A percentile compares a stretch with the other conserved stretches of the same genome.
Conservation (phyloP, 768 basidiomycete genomes). For the Exidia glandulosa region DNA sequence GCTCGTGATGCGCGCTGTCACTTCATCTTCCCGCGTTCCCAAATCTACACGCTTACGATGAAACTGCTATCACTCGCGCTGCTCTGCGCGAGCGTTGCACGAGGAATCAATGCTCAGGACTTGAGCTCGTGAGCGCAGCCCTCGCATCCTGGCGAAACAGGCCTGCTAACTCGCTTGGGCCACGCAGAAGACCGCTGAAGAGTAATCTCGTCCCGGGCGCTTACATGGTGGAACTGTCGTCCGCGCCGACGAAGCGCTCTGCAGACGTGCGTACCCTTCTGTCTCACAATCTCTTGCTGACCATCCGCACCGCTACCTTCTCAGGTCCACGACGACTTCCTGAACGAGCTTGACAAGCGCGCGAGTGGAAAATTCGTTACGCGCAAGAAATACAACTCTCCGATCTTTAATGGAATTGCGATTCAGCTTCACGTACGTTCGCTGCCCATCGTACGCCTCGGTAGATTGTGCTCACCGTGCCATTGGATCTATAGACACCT, state of each 20-base stretch:
- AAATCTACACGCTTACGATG: too few relatives aligned
- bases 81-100: too few relatives aligned
- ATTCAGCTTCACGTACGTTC: background rate
- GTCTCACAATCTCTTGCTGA: background rate
- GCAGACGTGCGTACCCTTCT: background rate
- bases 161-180: too few relatives aligned
- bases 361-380: background rate
- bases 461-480: background rate
- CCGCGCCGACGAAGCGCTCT: background rate
- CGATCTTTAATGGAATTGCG: background rate
- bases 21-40: too few relatives aligned
- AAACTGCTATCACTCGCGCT: too few relatives aligned
- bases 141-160: too few relatives aligned
- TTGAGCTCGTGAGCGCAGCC: too few relatives aligned
- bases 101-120: too few relatives aligned
- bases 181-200: too few relatives aligned
- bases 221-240: background rate
- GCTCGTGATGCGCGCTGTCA: too few relatives aligned
- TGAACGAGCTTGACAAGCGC: background rate
- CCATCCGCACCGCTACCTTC: background rate
- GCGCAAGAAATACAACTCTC: background rate
- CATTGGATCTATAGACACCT: slow-evolving; percentile 6
- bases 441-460: background rate
- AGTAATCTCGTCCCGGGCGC: background rate
- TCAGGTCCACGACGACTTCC: background rate